Base-by-base conservation (phyloP, 345 rosid species). In the Camelina laxa region DNA sequence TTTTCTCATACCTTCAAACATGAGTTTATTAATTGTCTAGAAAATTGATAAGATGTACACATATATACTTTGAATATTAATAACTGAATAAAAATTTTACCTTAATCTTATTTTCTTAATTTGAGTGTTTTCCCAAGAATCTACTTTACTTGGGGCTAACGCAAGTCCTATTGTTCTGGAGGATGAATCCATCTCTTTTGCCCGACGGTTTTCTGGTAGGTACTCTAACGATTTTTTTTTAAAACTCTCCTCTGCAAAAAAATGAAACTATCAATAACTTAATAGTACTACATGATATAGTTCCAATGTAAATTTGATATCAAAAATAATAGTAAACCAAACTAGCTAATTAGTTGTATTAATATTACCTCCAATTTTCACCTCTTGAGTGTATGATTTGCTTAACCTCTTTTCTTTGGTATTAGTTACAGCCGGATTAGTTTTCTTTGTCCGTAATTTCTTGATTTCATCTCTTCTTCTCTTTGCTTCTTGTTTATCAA, bases 71-170 rank as follows among this genome's bases (percentile, higher is more conserved):
- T 7, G 10, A 4, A 54, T 31, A n/a, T 55, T 42, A 63, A 64
- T 57, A 39, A 47, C 13, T 20, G 7, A 57, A 49, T 31, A 58
- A 68, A 68, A 74, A 33, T 30, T 2, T 44, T 27, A 87, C 98
- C 90, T 56, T 81, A 75, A 72, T 71, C 74, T 82, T 8, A 83
- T 83, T 83, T 80, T 87, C 53, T 82, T 73, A 24, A 86, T 77
- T 53, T 81, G 83, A 65, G 82, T 70, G 68, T 51, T 84, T 83
- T 93, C 91, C 97, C 98, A 88, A 22, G 96, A 74, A 73, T 87
- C 89, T 56, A 77, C 81, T 82, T 81, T 82, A 20, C 77, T 70
- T 74, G 75, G 79, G 11, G 3, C 66, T 44, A 70, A 73, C 44
- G 65, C 69, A 11, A 50, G 78, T 61, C 69, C 69, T 59, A 62